Conservation (phyloP, 768 basidiomycete species). For the Coprinopsis marcescibilis region DNA sequence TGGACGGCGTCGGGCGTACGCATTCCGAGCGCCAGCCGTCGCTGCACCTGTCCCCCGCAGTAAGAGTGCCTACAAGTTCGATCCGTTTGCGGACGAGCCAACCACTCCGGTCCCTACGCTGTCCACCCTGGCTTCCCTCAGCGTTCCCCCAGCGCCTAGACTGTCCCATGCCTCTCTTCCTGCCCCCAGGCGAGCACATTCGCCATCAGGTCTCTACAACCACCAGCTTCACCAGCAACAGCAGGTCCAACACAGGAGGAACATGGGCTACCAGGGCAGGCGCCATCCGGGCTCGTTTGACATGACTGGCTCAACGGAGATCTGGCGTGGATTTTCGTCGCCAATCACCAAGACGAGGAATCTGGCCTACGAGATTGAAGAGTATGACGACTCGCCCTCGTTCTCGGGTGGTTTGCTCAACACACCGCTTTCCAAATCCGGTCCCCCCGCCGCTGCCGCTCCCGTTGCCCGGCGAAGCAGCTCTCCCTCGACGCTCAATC, state of each 20-base stretch:
- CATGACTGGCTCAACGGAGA: constrained; percentile 13
- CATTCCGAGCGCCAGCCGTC: constrained; percentile 2
- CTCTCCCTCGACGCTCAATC: background rate
- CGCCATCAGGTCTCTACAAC: constrained; percentile 4
- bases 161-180: constrained; percentile 2
- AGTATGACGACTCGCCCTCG: constrained; percentile 3
- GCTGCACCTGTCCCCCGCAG: background rate
- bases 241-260: background rate
- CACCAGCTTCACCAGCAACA: background rate
- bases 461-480: constrained; percentile 13
- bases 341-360: background rate
- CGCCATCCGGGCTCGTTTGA: background rate
- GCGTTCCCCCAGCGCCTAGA: constrained; percentile 9
- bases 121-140: constrained; percentile 8
- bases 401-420: constrained; percentile 10
- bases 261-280: background rate
- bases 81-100: constrained; percentile 31
- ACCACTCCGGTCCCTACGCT: constrained; percentile 5
- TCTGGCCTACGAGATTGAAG: constrained; percentile 6
- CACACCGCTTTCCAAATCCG: constrained; percentile 1
- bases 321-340: constrained; percentile 9
- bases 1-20: constrained; percentile 7
- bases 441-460: background rate
- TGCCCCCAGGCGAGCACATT: background rate
- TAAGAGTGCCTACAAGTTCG: constrained; percentile 25